Evolutionary conservation across 345 rosid genomes (phyloP).

Genomic region (Cardamine resedifolia): DNA sequence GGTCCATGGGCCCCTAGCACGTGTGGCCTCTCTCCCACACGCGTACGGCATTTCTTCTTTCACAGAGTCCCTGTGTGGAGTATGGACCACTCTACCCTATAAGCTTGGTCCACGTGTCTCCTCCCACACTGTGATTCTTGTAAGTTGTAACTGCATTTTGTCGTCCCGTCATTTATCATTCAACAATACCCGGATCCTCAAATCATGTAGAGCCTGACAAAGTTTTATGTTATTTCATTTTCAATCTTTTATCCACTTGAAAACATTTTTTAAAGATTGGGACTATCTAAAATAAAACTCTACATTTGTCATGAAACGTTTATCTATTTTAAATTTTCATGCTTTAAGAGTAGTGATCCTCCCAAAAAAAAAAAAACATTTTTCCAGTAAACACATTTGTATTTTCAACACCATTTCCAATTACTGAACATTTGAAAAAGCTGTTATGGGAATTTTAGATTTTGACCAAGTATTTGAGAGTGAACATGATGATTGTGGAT

Average conservation of each 20-base stretch:
- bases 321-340: background rate
- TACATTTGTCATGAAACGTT: background rate
- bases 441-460: background rate
- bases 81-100: conserved; percentile 32
- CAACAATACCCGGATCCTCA: conserved; percentile 16
- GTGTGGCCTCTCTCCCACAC: conserved; percentile 32
- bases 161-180: conserved; percentile 34
- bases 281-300: background rate
- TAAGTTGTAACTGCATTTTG: conserved; percentile 10
- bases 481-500: background rate
- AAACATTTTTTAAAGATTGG: background rate
- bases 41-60: conserved; percentile 38
- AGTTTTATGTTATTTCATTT: conserved; percentile 19
- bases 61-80: background rate
- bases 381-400: background rate
- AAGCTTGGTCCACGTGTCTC: conserved; percentile 28
- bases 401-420: background rate
- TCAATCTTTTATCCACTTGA: conserved; percentile 25
- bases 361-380: background rate
- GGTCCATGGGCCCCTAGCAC: conserved; percentile 35
- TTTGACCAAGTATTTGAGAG: background rate
- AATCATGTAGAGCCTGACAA: conserved; percentile 27
- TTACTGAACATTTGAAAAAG: background rate
- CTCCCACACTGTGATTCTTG: conserved; percentile 24
- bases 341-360: background rate